Evolutionary conservation across 1,284 basidiomycete species (phyloP).

Genomic region (Xerocomus amazonicus): DNA sequence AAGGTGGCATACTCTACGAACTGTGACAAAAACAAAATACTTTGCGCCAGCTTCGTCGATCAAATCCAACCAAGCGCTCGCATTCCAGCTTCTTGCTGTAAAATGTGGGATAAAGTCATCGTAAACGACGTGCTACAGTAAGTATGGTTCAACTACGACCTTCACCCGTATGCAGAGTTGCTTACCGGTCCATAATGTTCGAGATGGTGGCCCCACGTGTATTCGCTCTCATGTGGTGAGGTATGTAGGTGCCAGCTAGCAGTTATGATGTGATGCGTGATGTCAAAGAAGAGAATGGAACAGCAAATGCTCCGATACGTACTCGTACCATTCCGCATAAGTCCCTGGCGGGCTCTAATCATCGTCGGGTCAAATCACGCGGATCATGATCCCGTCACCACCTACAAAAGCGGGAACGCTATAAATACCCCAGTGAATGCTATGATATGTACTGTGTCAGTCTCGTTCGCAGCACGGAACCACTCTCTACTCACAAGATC

Average conservation of each 20-base stretch:
- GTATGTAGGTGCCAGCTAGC: constrained; percentile 42
- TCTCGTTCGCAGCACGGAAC: background rate
- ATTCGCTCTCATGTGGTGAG: constrained; percentile 33
- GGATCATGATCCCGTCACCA: background rate
- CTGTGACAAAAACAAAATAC: constrained; percentile 59
- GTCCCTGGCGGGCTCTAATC: constrained; percentile 34
- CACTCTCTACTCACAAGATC: constrained; percentile 45
- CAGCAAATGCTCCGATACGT: constrained; percentile 13
- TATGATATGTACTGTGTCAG: constrained; percentile 8
- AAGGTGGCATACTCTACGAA: constrained; percentile 19
- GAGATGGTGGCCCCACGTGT: constrained; percentile 48
- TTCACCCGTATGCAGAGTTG: background rate
- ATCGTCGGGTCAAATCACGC: background rate
- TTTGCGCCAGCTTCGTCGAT: constrained; percentile 56
- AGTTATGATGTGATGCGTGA: background rate
- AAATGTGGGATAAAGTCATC: constrained; percentile 58
- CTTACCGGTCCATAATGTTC: constrained; percentile 46
- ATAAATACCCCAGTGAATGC: constrained; percentile 60
- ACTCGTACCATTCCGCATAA: constrained; percentile 61
- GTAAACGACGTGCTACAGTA: constrained; percentile 43
- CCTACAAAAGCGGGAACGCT: constrained; percentile 48
- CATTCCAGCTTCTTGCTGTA: constrained; percentile 49
- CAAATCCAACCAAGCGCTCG: constrained; percentile 52
- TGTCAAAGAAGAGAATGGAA: background rate
- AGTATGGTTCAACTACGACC: background rate